phyloP scores from a whole-genome alignment of 2,329 filamentous ascomycete species.

The Colletotrichum endophyticum region DNA sequence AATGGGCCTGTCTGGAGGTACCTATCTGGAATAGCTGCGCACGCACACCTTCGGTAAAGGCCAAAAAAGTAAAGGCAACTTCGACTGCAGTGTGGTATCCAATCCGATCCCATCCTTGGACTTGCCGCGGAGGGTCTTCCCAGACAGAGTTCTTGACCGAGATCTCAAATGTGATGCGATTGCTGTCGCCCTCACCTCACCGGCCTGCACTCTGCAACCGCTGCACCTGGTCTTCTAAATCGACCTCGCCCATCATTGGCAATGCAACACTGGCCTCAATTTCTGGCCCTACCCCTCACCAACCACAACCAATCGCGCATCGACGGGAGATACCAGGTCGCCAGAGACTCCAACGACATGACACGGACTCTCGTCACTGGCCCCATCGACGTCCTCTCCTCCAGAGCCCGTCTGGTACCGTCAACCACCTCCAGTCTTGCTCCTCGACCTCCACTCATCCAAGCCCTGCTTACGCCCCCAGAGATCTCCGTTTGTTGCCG shows the following conservation, averaged over 20 bases:
- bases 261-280: conserved; percentile 14
- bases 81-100: neutral
- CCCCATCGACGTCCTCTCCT: neutral
- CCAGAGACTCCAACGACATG: conserved; percentile 8
- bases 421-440: neutral
- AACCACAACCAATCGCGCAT: conserved; percentile 1
- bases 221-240: neutral
- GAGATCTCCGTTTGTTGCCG: conserved; percentile 16
- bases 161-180: conserved; percentile 3
- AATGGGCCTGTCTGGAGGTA: neutral
- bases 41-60: neutral
- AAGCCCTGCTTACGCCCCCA: neutral
- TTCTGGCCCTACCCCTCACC: conserved; percentile 8
- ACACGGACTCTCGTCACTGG: conserved; percentile 9
- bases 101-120: neutral
- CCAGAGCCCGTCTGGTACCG: neutral
- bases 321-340: conserved; percentile 9
- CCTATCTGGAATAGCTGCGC: neutral
- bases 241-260: neutral
- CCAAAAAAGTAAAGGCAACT: neutral
- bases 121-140: neutral
- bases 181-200: neutral
- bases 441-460: neutral
- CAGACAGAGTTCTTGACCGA: neutral
- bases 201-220: neutral